A percentile compares a stretch with the other conserved stretches of the same genome.
Evolutionary conservation across 257 asterid species (phyloP).

Genomic region (Primulina tabacum): DNA sequence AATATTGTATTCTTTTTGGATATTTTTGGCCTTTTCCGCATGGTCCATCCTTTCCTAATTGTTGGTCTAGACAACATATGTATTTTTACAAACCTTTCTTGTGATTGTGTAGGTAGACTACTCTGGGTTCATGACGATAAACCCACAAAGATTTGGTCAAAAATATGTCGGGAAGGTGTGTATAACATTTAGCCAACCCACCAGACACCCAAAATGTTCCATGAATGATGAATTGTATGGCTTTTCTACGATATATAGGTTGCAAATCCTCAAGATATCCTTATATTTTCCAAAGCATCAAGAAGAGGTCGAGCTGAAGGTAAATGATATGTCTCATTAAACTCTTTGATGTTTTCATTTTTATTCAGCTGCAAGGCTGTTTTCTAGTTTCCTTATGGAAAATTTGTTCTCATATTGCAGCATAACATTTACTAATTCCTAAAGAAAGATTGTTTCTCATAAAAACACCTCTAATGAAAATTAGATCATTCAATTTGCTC

Average conservation of each 20-base stretch:
- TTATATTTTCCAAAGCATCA: constrained; percentile 92
- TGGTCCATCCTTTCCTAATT: constrained; percentile 12
- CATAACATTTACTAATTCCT: not conserved
- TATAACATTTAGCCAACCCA: not conserved
- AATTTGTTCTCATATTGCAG: constrained; percentile 4
- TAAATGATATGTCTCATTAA: constrained; percentile 29
- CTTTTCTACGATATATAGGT: constrained; percentile 48
- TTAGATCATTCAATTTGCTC: not conserved
- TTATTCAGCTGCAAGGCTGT: constrained; percentile 18
- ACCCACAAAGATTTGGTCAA: constrained; percentile 96
- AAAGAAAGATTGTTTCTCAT: not conserved
- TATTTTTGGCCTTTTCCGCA: constrained; percentile 11
- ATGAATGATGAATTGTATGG: constrained; percentile 22
- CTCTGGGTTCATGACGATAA: constrained; percentile 97
- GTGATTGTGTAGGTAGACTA: constrained; percentile 77
- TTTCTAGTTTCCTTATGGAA: constrained; percentile 21
- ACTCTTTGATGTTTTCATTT: constrained; percentile 2
- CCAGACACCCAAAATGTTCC: constrained; percentile 7
- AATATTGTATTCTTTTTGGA: constrained; percentile 21
- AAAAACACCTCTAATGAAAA: constrained; percentile 14
- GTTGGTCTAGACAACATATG: constrained; percentile 17
- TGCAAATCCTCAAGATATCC: constrained; percentile 99
- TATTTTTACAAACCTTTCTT: constrained; percentile 23
- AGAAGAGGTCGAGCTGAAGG: constrained; percentile 56
- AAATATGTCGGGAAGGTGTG: constrained; percentile 94